Base-by-base conservation (phyloP, 495 filamentous ascomycete genomes). In the Penicillium silybi region DNA sequence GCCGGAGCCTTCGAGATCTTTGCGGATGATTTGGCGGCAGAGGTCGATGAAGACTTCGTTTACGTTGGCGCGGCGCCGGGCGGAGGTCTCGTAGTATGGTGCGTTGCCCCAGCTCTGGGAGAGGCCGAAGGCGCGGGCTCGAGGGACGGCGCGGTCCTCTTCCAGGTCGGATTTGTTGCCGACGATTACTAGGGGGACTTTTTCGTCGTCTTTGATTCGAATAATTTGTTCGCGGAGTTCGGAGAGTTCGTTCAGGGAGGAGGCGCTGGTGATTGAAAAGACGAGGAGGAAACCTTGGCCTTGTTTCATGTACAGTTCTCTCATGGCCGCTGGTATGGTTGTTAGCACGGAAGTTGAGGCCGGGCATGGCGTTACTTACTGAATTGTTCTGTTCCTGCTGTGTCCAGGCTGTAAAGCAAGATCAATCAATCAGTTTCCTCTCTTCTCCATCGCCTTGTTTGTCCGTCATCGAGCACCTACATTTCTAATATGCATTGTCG, bases 151-250 rank as follows among this genome's bases (percentile, higher is more conserved):
- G 29, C 93, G 85, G 62, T 96, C 88, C 62, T 96, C 91, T 70
- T 95, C 90, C 11, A 98, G 82, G 62, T 98, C 93, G 25, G 87
- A 89, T 69, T 98, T 98, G 76, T 98, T 98, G 56, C 93, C 93
- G 27, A 97, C 92, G 41, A 98, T 92, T 22, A 98, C 93, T 49
- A 98, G 85, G 23, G 93, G 93, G 8, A 97, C 85, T 43, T 83
- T 85, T 50, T 89, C 85, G 68, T 96, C 90, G 65, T 96, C 91
- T 73, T 97, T 98, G 69, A 97, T 96, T 48, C 90, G 90, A 51
- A 95, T 86, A 61, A 98, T 97, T 71, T 97, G 91, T 62, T 97
- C 93, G 43, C 91, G 87, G 44, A 98, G 80, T 61, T 90, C 88
- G 54, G 83, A 78, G 18, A 98, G 84, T 65, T 98, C 93, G 61